A percentile compares a stretch with the other conserved stretches of the same genome.
These are phyloP conservation scores for Colletotrichum limetticola DNA, from an alignment of 2,329 filamentous ascomycete genomes.

Conservation along the genomic window DNA sequence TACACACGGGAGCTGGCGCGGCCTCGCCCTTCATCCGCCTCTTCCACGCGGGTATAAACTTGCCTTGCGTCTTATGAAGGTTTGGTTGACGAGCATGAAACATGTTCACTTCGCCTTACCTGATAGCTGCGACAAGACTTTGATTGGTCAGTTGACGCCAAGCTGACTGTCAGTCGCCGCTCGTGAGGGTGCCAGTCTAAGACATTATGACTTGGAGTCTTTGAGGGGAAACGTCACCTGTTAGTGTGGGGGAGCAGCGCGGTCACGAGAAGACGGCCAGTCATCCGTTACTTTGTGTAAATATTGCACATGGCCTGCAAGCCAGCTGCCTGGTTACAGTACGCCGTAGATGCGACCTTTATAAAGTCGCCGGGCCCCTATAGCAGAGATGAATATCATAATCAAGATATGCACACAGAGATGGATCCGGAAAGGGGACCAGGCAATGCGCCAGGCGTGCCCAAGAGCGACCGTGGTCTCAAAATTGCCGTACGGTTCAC, in stretches of 20 bases:
- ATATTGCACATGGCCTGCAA: neutral
- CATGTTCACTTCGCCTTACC: neutral
- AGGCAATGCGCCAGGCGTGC: slow-evolving; percentile 16
- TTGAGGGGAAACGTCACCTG: slow-evolving; percentile 23
- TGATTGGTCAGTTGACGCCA: slow-evolving; percentile 28
- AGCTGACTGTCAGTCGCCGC: neutral
- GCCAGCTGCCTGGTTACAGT: neutral
- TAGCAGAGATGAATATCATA: neutral
- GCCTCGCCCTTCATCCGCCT: neutral
- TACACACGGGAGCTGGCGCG: slow-evolving; percentile 16
- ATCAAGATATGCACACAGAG: neutral
- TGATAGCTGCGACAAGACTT: slow-evolving; percentile 1
- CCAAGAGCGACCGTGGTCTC: slow-evolving; percentile 20
- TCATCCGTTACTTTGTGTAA: slow-evolving; percentile 21
- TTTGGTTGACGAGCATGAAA: neutral
- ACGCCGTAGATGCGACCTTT: neutral
- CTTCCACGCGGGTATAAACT: neutral
- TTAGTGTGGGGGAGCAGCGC: slow-evolving; percentile 4
- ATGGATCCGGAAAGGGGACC: slow-evolving; percentile 22
- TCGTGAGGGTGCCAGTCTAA: slow-evolving; percentile 17
- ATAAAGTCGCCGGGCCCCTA: slow-evolving; percentile 7
- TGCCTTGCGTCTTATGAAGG: neutral
- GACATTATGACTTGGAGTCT: slow-evolving; percentile 22
- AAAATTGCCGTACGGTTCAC: slow-evolving; percentile 16
- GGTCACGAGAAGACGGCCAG: slow-evolving; percentile 26